Evolutionary conservation across 2,329 filamentous ascomycete species (phyloP).

Genomic region (Alternaria gansuensis): DNA sequence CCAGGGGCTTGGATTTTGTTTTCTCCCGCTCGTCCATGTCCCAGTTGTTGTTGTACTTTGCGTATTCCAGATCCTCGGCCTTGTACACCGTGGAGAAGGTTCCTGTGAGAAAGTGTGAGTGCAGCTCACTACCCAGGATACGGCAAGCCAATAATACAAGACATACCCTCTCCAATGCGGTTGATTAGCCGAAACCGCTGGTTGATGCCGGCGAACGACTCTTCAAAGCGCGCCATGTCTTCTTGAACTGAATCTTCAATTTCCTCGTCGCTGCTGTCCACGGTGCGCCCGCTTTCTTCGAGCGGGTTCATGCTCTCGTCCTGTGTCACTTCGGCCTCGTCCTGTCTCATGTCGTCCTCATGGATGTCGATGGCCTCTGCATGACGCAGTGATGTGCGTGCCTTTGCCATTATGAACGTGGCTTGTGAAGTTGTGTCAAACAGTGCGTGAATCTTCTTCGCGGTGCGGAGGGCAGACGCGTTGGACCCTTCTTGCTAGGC

Average conservation of each 20-base stretch:
- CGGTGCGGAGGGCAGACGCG: conserved; percentile 23
- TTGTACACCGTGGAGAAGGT: conserved; percentile 99
- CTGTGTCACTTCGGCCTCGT: conserved; percentile 53
- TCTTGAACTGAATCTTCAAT: conserved; percentile 76
- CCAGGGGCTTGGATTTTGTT: conserved; percentile 74
- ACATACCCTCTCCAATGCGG: conserved; percentile 89
- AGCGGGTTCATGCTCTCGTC: conserved; percentile 61
- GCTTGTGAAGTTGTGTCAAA: conserved; percentile 23
- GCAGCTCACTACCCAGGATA: conserved; percentile 38
- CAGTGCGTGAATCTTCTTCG: conserved; percentile 14
- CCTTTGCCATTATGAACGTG: conserved; percentile 43
- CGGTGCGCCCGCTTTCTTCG: conserved; percentile 60
- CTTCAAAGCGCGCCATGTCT: conserved; percentile 87
- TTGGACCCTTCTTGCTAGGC: conserved; percentile 22
- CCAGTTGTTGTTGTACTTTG: conserved; percentile 86
- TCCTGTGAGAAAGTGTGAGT: conserved; percentile 63
- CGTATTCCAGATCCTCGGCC: conserved; percentile 89
- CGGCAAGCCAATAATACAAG: conserved; percentile 32
- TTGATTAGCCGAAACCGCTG: conserved; percentile 90
- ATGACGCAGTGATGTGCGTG: conserved; percentile 39
- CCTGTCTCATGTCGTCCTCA: conserved; percentile 45
- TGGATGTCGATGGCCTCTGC: conserved; percentile 41
- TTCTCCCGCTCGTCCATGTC: conserved; percentile 73
- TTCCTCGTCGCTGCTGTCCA: conserved; percentile 62
- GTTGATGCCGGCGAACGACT: conserved; percentile 83